phyloP scores from a whole-genome alignment of 768 basidiomycete genomes.

The Xanthoconium stramineum region DNA sequence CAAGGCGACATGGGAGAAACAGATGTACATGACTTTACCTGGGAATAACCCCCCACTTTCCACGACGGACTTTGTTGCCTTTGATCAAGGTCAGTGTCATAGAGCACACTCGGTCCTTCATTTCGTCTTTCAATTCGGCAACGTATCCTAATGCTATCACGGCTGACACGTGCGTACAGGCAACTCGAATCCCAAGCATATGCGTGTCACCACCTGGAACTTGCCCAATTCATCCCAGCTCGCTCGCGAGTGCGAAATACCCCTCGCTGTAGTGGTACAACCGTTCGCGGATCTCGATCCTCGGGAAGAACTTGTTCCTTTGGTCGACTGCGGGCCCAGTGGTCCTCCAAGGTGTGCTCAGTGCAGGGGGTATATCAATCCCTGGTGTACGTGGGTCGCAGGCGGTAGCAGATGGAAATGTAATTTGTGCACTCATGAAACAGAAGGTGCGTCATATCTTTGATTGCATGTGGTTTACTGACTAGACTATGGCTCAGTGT shows the following conservation, averaged over 20 bases:
- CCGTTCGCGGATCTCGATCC: slow-evolving; percentile 84
- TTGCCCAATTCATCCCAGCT: slow-evolving; percentile 79
- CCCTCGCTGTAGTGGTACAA: slow-evolving; percentile 81
- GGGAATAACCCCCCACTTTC: slow-evolving; percentile 71
- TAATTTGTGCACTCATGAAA: slow-evolving; percentile 82
- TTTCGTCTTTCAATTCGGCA: neutral
- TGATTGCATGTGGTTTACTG: slow-evolving; percentile 2
- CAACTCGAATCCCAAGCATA: slow-evolving; percentile 88
- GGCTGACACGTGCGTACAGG: slow-evolving; percentile 40
- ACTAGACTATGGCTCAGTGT: slow-evolving; percentile 45
- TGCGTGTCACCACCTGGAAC: slow-evolving; percentile 88
- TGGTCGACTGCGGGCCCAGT: slow-evolving; percentile 63
- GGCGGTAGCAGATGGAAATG: slow-evolving; percentile 89
- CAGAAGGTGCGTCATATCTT: slow-evolving; percentile 60
- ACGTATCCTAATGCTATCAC: neutral
- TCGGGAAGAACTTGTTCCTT: slow-evolving; percentile 74
- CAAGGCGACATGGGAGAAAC: slow-evolving; percentile 71
- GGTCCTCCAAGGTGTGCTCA: slow-evolving; percentile 83
- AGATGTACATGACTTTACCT: slow-evolving; percentile 62
- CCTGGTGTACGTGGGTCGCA: slow-evolving; percentile 84
- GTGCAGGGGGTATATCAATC: slow-evolving; percentile 90
- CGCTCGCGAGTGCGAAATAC: slow-evolving; percentile 77
- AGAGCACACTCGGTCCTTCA: neutral
- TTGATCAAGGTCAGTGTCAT: slow-evolving; percentile 73
- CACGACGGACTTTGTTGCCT: slow-evolving; percentile 83